A percentile compares a stretch with the other conserved stretches of the same genome.
These are phyloP conservation scores for Eutrema japonicum DNA, from an alignment of 345 rosid species.

Conservation along the genomic window DNA sequence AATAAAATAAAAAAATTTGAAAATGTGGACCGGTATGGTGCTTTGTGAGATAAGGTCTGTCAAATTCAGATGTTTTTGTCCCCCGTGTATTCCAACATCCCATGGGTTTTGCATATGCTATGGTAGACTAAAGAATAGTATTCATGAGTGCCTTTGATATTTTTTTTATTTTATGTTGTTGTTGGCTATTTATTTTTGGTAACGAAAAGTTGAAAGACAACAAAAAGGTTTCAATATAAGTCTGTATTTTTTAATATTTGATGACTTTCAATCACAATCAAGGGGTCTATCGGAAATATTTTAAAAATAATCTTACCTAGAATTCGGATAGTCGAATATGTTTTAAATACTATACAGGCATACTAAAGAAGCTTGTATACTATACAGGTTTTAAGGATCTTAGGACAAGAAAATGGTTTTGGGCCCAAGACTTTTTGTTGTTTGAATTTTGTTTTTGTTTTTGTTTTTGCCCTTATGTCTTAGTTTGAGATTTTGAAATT, in stretches of 20 bases:
- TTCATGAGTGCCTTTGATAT: slow-evolving; percentile 13
- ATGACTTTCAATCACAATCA: slow-evolving; percentile 18
- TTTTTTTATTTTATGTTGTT: slow-evolving; percentile 3
- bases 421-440: background rate
- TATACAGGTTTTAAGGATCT: slow-evolving; percentile 25
- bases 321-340: slow-evolving; percentile 3
- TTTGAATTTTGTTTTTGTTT: background rate
- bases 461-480: slow-evolving; percentile 21
- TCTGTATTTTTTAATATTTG: background rate
- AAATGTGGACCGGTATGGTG: slow-evolving; percentile 32
- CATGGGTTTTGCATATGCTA: slow-evolving; percentile 38
- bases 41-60: slow-evolving; percentile 30
- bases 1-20: background rate
- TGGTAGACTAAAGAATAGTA: slow-evolving; percentile 35
- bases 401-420: background rate
- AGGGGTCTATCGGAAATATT: slow-evolving; percentile 14
- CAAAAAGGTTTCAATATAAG: background rate
- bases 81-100: slow-evolving; percentile 45
- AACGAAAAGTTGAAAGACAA: background rate
- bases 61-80: slow-evolving; percentile 43
- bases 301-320: slow-evolving; percentile 19
- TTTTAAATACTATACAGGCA: slow-evolving; percentile 8
- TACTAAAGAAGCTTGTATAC: background rate
- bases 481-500: background rate
- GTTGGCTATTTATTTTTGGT: slow-evolving; percentile 9